These are phyloP conservation scores for Cryptococcus floricola DNA, from an alignment of 1,284 basidiomycete genomes.

Conservation along the genomic window DNA sequence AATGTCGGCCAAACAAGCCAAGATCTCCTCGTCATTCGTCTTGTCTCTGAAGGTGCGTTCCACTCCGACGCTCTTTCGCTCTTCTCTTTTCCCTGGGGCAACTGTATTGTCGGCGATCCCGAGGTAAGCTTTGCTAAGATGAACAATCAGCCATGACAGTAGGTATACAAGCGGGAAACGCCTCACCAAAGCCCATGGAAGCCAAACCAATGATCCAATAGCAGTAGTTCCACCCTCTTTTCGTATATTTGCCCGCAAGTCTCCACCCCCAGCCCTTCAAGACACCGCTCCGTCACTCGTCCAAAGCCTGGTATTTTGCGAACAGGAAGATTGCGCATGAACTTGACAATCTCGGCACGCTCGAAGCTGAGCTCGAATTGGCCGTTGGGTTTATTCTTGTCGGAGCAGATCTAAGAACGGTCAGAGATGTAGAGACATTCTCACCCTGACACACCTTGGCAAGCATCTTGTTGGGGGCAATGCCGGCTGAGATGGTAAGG, in stretches of 20 bases:
- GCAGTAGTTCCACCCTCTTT: constrained; percentile 64
- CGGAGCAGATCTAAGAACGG: constrained; percentile 73
- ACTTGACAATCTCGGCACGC: constrained; percentile 61
- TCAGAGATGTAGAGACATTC: not conserved
- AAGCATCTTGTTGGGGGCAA: constrained; percentile 71
- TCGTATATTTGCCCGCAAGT: constrained; percentile 81
- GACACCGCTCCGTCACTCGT: constrained; percentile 75
- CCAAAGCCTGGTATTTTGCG: constrained; percentile 74
- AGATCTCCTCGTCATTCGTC: constrained; percentile 61
- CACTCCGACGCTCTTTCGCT: constrained; percentile 82
- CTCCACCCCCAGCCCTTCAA: constrained; percentile 81
- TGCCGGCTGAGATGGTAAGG: constrained; percentile 88
- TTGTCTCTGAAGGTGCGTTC: constrained; percentile 78
- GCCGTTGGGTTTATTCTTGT: constrained; percentile 94
- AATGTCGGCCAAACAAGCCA: constrained; percentile 70
- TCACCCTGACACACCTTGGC: constrained; percentile 61
- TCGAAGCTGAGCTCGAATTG: constrained; percentile 74
- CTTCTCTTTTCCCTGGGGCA: constrained; percentile 66
- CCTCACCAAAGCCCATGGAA: constrained; percentile 61
- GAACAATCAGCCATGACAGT: not conserved
- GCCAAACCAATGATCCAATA: constrained; percentile 83
- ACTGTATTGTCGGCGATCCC: constrained; percentile 81
- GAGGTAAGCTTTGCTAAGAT: constrained; percentile 59
- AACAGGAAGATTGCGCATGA: constrained; percentile 52
- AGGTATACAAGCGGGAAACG: constrained; percentile 7